Evolutionary conservation across 345 rosid genomes (phyloP), one percentile per base, ranked within the genome.

Genomic region (Diplotaxis tenuifolia): DNA sequence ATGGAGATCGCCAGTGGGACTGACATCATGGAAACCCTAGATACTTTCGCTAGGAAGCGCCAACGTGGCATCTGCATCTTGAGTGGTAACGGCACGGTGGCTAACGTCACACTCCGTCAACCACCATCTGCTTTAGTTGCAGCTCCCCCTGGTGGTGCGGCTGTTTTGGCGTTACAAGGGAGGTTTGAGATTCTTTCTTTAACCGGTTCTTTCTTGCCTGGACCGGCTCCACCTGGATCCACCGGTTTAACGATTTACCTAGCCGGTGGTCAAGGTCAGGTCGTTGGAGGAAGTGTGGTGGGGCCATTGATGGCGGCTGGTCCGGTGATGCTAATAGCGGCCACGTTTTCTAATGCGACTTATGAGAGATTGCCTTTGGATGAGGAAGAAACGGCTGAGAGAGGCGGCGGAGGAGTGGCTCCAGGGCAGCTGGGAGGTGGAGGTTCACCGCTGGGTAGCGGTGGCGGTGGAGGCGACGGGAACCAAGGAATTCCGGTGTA

Each of bases 61-160:
- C 91, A 85, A 56, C 74, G 86, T 65, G 89, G 91, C 4, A 80
- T 87, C 9, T 87, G 87, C n/a, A 84, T 87, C 55, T 68, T 87
- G 1, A 85, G 88, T 7, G 91, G 89, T 9, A 87, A 78, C 36
- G 91, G 91, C 7, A 81, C 86, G 18, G 91, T 87, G 56, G 80
- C 84, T 25, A 85, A 87, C 69, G 91, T 87, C 7, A 87, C 87
- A 19, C 85, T 87, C 62, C 83, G 86, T 68, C 91, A 87, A 71
- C 80, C 80, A 5, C 65, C 80, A 0, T 4, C 72, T 0, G 66
- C 76, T 25, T 10, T 72, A 0, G 74, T 67, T 23, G 14, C 72
- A 9, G 34, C 56, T 4, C 56, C 67, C 10, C 62, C 75, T 1
- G 72, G 72, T 18, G 72, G 76, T 42, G 72, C 54, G 23, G 78